Evolutionary conservation across 2,329 filamentous ascomycete genomes (phyloP).

Genomic region (Zymoseptoria ardabiliae): DNA sequence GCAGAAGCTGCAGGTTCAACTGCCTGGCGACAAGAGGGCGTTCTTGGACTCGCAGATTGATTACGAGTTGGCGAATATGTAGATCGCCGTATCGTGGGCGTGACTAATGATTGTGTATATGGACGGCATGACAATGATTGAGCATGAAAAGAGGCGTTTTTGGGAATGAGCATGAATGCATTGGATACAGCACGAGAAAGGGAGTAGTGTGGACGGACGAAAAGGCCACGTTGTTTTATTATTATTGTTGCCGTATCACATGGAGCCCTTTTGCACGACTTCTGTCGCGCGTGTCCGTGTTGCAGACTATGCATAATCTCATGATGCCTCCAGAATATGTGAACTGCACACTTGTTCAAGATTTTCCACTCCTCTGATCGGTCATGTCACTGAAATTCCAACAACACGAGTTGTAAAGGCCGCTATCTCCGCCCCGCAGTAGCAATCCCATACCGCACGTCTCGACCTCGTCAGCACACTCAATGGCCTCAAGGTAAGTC

Average conservation of each 20-base stretch:
- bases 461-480: neutral
- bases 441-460: neutral
- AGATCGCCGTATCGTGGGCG: conserved; percentile 15
- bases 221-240: neutral
- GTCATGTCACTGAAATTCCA: neutral
- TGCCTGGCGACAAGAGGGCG: conserved; percentile 73
- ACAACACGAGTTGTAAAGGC: neutral
- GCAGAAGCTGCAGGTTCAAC: conserved; percentile 83
- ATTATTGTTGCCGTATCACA: neutral
- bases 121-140: neutral
- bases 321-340: neutral
- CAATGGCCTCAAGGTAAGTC: neutral
- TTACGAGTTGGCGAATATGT: conserved; percentile 89
- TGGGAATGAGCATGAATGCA: neutral
- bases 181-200: neutral
- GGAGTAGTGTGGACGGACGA: neutral
- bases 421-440: neutral
- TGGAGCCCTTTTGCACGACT: neutral
- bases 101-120: neutral
- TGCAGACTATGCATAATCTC: neutral
- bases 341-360: neutral
- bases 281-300: neutral
- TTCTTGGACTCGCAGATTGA: conserved; percentile 95
- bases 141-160: neutral
- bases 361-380: neutral